Evolutionary conservation across 2,329 filamentous ascomycete genomes (phyloP).

Genomic region (Arthroderma sp.): DNA sequence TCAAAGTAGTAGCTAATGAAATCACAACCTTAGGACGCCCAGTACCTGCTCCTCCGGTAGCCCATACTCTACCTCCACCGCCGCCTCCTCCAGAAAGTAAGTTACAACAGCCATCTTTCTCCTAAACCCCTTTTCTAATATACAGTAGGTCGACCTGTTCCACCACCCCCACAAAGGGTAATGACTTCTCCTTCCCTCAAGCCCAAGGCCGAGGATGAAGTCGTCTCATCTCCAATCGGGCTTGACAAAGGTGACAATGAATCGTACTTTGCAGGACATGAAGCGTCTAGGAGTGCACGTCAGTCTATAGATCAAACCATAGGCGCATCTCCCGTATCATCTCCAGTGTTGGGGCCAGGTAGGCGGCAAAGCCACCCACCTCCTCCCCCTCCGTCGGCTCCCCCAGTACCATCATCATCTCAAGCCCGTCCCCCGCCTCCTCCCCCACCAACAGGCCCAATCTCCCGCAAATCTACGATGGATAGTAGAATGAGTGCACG

Average conservation of each 20-base stretch:
- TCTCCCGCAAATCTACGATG: conserved; percentile 48
- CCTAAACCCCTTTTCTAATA: neutral
- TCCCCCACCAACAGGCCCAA: conserved; percentile 42
- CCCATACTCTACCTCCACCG: neutral
- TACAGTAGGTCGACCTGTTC: conserved; percentile 50
- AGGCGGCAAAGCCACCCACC: conserved; percentile 34
- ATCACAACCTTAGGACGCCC: neutral
- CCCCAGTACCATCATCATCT: conserved; percentile 32
- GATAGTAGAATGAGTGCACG: conserved; percentile 37
- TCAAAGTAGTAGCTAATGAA: neutral
- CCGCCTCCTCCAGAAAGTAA: conserved; percentile 4
- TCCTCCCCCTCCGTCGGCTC: conserved; percentile 29
- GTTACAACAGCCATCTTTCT: neutral
- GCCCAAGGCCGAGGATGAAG: conserved; percentile 80
- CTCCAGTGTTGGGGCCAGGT: conserved; percentile 24
- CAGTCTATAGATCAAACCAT: neutral
- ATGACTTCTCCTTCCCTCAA: conserved; percentile 59
- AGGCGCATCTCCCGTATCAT: conserved; percentile 15
- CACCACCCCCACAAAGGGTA: conserved; percentile 42
- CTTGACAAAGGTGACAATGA: conserved; percentile 6
- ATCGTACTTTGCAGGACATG: conserved; percentile 4
- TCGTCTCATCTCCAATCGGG: conserved; percentile 38
- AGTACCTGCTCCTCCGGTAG: neutral
- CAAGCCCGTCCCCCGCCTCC: conserved; percentile 56
- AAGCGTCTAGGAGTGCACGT: neutral